Conservation (phyloP, 345 rosid genomes). For the Kandelia obovata region DNA sequence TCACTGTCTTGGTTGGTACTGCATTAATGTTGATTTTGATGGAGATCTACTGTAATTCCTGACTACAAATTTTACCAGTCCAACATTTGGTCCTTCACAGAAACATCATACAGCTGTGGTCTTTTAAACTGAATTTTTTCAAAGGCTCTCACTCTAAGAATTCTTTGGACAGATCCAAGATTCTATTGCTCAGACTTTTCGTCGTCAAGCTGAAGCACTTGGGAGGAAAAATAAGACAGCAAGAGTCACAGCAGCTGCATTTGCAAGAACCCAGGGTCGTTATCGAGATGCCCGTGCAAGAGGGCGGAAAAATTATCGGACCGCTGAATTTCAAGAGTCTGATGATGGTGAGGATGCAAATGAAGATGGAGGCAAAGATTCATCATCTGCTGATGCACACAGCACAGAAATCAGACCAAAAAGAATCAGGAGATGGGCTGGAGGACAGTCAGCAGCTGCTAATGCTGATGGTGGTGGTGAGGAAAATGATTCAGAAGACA, state of each 20-base stretch:
- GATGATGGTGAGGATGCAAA: conserved; percentile 43
- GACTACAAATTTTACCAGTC: background rate
- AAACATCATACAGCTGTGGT: background rate
- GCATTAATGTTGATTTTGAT: conserved; percentile 1
- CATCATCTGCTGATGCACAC: conserved; percentile 42
- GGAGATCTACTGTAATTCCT: background rate
- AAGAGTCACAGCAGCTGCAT: conserved; percentile 26
- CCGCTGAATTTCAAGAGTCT: conserved; percentile 36
- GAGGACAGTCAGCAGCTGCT: conserved; percentile 29
- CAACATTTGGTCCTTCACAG: background rate
- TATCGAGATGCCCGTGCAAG: conserved; percentile 29
- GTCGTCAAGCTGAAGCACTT: conserved; percentile 46
- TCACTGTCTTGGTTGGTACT: background rate
- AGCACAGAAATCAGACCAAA: conserved; percentile 36
- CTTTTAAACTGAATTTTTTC: background rate
- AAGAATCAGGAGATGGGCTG: conserved; percentile 35
- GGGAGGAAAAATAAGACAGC: conserved; percentile 35
- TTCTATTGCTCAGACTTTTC: conserved; percentile 41
- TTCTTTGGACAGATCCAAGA: conserved; percentile 47
- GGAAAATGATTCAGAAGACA: conserved; percentile 39
- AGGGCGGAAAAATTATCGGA: conserved; percentile 34
- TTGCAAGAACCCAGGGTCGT: conserved; percentile 26
- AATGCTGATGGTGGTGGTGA: conserved; percentile 38
- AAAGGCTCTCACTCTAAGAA: conserved; percentile 5
- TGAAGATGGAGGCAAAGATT: conserved; percentile 37